A percentile compares a stretch with the other conserved stretches of the same genome.
These are phyloP conservation scores for Chlorella sp. DNA, from an alignment of 139 green algal species.

Conservation along the genomic window DNA sequence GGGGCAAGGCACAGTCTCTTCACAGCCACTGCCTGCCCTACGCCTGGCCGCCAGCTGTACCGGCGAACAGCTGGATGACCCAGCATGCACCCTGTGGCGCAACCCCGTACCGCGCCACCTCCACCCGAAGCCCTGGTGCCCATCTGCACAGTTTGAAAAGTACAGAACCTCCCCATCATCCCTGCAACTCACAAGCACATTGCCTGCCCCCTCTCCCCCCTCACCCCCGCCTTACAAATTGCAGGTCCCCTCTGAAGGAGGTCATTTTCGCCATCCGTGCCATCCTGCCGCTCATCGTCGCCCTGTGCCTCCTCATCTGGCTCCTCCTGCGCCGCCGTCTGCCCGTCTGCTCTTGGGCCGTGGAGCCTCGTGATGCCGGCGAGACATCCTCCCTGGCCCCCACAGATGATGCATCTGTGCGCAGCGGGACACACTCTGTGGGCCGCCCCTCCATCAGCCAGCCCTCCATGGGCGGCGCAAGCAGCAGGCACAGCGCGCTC, in stretches of 20 bases:
- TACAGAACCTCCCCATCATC: background rate
- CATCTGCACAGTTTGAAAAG: background rate
- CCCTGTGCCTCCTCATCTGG: conserved; percentile 46
- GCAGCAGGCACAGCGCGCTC: background rate
- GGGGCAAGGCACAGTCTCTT: too few relatives aligned
- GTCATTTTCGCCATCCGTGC: conserved; percentile 58
- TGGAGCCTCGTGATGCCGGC: conserved; percentile 18
- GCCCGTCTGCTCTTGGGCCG: conserved; percentile 13
- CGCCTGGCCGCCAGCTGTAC: too few relatives aligned
- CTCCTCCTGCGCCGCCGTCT: conserved; percentile 44
- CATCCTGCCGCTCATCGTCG: conserved; percentile 53
- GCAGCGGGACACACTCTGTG: background rate
- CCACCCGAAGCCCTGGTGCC: background rate
- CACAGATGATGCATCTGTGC: background rate
- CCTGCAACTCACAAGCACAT: too few relatives aligned
- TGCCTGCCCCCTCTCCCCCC: too few relatives aligned
- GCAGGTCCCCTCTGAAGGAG: conserved; percentile 46
- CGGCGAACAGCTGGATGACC: too few relatives aligned
- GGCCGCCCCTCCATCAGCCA: background rate
- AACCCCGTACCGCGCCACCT: too few relatives aligned
- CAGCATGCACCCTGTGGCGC: too few relatives aligned
- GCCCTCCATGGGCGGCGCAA: background rate
- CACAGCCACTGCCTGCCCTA: too few relatives aligned
- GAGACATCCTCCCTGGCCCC: background rate
- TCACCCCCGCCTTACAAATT: background rate